Percentiles rank a stretch among this genome's conserved stretches.
Evolutionary conservation across 805 yeast species (phyloP).

Genomic region (Barnettozyma sucrosica): DNA sequence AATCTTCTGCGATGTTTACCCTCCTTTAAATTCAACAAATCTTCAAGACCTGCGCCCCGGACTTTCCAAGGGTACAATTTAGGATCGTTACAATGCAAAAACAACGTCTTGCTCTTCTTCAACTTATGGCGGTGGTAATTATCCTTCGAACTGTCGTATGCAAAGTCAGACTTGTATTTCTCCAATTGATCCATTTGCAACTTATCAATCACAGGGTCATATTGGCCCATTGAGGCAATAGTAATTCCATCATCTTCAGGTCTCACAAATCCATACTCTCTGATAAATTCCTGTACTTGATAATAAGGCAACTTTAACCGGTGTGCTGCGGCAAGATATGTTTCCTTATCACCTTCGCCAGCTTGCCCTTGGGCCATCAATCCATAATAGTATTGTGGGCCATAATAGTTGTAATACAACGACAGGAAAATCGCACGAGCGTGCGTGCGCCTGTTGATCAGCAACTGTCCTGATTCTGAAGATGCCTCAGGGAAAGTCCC

Average conservation of each 20-base stretch:
- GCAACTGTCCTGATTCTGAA: slow-evolving; percentile 63
- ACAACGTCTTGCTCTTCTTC: slow-evolving; percentile 21
- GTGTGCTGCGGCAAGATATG: slow-evolving; percentile 65
- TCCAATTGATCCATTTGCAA: slow-evolving; percentile 15
- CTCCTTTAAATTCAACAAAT: slow-evolving; percentile 13
- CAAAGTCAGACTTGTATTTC: slow-evolving; percentile 11
- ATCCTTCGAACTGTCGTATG: slow-evolving; percentile 14
- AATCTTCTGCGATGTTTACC: slow-evolving; percentile 21
- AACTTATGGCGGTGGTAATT: slow-evolving; percentile 22
- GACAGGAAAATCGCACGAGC: slow-evolving; percentile 52
- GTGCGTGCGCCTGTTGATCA: slow-evolving; percentile 53
- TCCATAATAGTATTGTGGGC: slow-evolving; percentile 55
- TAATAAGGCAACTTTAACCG: slow-evolving; percentile 43
- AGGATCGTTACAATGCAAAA: slow-evolving; percentile 27
- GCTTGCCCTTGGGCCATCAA: slow-evolving; percentile 54
- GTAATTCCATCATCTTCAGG: slow-evolving; percentile 26
- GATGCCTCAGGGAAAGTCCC: slow-evolving; percentile 68
- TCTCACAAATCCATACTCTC: slow-evolving; percentile 43
- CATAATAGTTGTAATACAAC: slow-evolving; percentile 59
- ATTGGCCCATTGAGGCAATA: slow-evolving; percentile 55
- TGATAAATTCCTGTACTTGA: slow-evolving; percentile 47
- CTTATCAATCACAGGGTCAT: slow-evolving; percentile 42
- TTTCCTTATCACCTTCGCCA: slow-evolving; percentile 84
- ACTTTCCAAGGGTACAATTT: slow-evolving; percentile 28
- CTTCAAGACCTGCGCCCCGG: slow-evolving; percentile 23